Conservation (phyloP, 306 rosid species). For the Vicia sativa region DNA sequence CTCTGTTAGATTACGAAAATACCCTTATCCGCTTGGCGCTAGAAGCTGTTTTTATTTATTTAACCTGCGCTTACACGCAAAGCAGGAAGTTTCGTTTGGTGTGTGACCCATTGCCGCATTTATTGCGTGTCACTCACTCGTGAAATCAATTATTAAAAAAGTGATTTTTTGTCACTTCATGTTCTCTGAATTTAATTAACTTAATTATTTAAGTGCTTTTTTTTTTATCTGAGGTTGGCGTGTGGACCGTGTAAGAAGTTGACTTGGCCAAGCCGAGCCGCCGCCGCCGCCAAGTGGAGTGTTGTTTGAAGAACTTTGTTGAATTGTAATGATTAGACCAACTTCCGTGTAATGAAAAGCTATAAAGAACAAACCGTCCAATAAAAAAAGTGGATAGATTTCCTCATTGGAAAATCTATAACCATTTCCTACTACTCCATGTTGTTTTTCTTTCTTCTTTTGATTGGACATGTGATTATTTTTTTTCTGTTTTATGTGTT, state of each 20-base stretch:
- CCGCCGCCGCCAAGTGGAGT: conserved; percentile 46
- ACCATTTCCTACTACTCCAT: conserved; percentile 3
- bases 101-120: conserved; percentile 42
- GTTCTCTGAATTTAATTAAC: not conserved
- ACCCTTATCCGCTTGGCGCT: conserved; percentile 32
- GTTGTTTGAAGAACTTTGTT: conserved; percentile 34
- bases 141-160: conserved; percentile 25
- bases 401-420: conserved; percentile 9
- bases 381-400: conserved; percentile 41
- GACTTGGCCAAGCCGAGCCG: conserved; percentile 43
- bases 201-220: not conserved
- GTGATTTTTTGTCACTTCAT: conserved; percentile 51
- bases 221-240: not conserved
- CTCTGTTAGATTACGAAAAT: not conserved
- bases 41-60: not conserved
- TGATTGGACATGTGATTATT: not conserved
- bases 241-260: conserved; percentile 6
- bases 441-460: not conserved
- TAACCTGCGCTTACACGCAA: conserved; percentile 45
- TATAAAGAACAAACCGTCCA: conserved; percentile 47
- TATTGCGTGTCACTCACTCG: conserved; percentile 37
- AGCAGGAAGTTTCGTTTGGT: conserved; percentile 54
- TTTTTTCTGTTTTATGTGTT: too few relatives aligned
- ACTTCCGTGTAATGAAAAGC: conserved; percentile 65
- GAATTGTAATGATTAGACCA: conserved; percentile 65